Base-by-base conservation (phyloP, 2,329 filamentous ascomycete genomes). In the Xylaria hypoxylon region DNA sequence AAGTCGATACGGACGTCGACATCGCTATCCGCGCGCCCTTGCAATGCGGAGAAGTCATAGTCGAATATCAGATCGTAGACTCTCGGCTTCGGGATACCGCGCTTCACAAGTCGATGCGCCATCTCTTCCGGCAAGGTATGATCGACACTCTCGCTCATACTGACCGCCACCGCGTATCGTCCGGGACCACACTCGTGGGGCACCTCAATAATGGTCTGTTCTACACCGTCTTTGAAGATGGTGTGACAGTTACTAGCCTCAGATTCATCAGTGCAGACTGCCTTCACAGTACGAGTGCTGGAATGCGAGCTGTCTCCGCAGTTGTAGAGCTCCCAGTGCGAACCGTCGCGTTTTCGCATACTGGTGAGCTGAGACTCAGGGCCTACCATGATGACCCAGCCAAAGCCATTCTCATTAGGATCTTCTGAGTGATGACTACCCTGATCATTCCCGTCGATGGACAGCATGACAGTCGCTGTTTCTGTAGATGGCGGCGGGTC, bases 301-400 rank as follows among this genome's bases (percentile, higher is more conserved):
- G 79, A 74, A 59, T 65, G 72, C 3, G 66, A 52, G 5, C 61
- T 59, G 33, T 77, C 70, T 33, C 70, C 51, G 73, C 80, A 83
- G 72, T 76, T 70, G 57, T 78, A 79, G 11, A 83, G 47, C 40
- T 80, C 80, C 80, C 77, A 82, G 72, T 80, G 77, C 5, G 80
- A 82, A 10, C 80, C 80, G 64, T 83, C 79, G 26, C 80, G 74
- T 70, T 78, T 80, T 69, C 79, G 75, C 0, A 82, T 72, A 2
- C 75, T 74, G 0, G 50, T 55, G 8, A 73, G 57, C 40, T 78
- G 72, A 11, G 76, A 72, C 26, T 76, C 71, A 7, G 79, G 77
- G 11, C 61, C 67, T 4, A 71, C 70, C 5, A 79, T 68, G 50
- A 80, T 71, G 7, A 73, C 53, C 28, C 75, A 80, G 19, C 69